Evolutionary conservation across 225 moss, liverwort and hornwort species (phyloP), one percentile per base, ranked within the genome.

Genomic region (Polytrichum commune): DNA sequence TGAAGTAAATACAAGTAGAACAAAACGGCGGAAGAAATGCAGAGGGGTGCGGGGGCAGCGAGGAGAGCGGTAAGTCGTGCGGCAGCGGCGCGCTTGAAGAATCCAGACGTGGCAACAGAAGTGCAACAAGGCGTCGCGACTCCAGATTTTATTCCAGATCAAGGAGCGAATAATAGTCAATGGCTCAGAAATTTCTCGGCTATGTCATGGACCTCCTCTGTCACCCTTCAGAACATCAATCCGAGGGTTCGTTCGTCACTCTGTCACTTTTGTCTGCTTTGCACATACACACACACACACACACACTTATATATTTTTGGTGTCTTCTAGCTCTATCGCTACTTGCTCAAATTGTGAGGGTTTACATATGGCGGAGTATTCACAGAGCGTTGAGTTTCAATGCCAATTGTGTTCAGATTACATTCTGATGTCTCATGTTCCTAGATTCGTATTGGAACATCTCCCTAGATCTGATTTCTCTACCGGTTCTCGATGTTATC

Each of bases 151-250:
- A 53, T 55, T 69, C 69, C 73, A 29, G 76, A 71, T 26, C 76
- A 76, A 63, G 76, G 64, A 23, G 72, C 56, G 54, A 46, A 68
- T 28, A 46, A 68, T 28, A 65, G 63, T 54, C 80, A 73, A 61
- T 58, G 75, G 68, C 68, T 72, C 46, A 76, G 88, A 60, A 73
- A 72, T 66, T 88, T 93, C 63, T 93, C 91, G 18, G 77, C 87
- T 60, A 82, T 93, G 73, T 86, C 95, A 9, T 91, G 93, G 95
- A 89, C 81, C 71, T 82, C 91, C 75, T 93, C 93, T 24, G 77
- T 95, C 60, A 77, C 88, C 25, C 73, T 95, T 46, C 71, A 91
- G 66, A 81, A 73, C 27, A 90, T 95, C 46, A 95, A 93, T 62
- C 95, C 95, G 13, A 93, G 88, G 90, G 93, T 94, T 63, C 9